Evolutionary conservation across 495 filamentous ascomycete species (phyloP).

Genomic region (Xylaria acuta): DNA sequence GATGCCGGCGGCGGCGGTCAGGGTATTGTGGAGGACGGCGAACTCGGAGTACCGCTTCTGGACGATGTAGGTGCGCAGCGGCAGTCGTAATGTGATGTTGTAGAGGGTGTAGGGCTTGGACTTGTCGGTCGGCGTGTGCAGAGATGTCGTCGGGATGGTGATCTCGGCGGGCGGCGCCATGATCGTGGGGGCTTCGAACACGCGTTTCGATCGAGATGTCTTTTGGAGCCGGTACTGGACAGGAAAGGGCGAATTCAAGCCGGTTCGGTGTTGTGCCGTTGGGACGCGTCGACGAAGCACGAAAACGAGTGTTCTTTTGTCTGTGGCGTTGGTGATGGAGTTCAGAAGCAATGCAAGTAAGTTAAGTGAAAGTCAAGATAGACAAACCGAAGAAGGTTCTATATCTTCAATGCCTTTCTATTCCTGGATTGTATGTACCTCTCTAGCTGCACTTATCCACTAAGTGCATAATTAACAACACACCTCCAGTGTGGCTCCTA

Average conservation of each 20-base stretch:
- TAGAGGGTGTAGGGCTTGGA: conserved; percentile 87
- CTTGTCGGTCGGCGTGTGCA: conserved; percentile 55
- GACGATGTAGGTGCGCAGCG: conserved; percentile 84
- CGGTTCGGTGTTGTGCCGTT: neutral
- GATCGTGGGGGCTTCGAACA: conserved; percentile 1
- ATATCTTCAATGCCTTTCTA: no score
- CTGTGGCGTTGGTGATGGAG: neutral
- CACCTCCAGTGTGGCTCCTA: no score
- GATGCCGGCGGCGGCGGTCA: conserved; percentile 66
- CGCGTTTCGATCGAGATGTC: neutral
- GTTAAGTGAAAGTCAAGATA: neutral
- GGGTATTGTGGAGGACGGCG: conserved; percentile 70
- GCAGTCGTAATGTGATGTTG: conserved; percentile 86
- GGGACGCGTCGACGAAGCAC: neutral
- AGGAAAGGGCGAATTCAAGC: conserved; percentile 32
- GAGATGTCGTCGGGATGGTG: conserved; percentile 76
- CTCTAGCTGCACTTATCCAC: no score
- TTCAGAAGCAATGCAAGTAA: neutral
- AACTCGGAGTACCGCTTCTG: conserved; percentile 97
- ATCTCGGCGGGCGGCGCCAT: conserved; percentile 84
- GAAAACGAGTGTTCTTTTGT: neutral
- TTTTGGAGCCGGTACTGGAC: conserved; percentile 40
- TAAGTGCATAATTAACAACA: neutral
- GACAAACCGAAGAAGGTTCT: no score
- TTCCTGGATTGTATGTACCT: no score